Base-by-base conservation (phyloP, 2,329 filamentous ascomycete genomes). In the Claviceps spartinae region DNA sequence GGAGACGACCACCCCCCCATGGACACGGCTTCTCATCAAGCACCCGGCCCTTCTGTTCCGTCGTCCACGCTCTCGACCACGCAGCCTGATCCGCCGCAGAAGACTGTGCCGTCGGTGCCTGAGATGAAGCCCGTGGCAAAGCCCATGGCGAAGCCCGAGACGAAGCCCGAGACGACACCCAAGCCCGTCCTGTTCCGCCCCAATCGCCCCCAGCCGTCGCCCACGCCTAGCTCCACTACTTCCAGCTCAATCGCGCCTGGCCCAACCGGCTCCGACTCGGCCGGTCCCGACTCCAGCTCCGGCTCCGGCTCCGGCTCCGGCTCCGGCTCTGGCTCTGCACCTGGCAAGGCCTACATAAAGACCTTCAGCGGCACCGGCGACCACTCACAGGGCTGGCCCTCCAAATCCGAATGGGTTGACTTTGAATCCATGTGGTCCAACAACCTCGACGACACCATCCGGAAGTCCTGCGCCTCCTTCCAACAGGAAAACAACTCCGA, bases 381-480 rank as follows among this genome's bases (percentile, higher is more conserved):
- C 18, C 16, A 42, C 22, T 41, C 51, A 1, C 36, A 46, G 14
- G 64, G 64, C 45, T 67, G 65, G 65, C 65, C 65, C 7, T 47
- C 54, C 7, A 49, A 55, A 30, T 50, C 55, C 49, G 46, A 57
- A 34, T 67, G 65, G 65, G 57, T 62, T 9, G 60, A 58, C 26
- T 64, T 62, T 52, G 54, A 59, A 38, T 55, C 59, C 45, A 62
- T 65, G 61, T 63, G 52, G 52, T 37, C 47, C 44, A 5, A 43
- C 56, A 44, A 61, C 61, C 57, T 57, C 53, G 46, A 47, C 44
- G 3, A 41, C 47, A 36, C 30, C 40, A 50, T 50, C 48, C 24
- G 6, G 3, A 26, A 42, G 26, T 57, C 58, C 3, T 61, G 60
- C 52, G 45, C 34, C 41, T 41, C 40, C 41, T 50, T 46, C 11